Evolutionary conservation across 1,284 basidiomycete species (phyloP), one percentile per base, ranked within the genome.

Genomic region (Phenoliferia sp.): DNA sequence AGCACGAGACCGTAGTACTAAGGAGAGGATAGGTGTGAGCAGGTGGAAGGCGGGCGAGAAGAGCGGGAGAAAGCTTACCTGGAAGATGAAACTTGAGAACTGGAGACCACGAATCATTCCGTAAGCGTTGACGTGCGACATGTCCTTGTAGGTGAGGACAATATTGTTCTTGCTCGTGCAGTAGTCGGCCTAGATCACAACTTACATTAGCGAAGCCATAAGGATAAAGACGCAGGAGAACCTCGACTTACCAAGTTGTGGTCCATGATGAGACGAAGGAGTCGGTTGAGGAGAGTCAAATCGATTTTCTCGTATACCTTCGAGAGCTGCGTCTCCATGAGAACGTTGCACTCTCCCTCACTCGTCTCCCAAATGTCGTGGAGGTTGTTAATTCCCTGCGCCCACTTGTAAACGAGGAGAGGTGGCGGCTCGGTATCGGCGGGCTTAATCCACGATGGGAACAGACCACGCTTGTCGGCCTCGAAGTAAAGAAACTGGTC

Each of bases 281-380:
- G 85, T 76, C 93, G 90, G 80, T 96, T 95, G 72, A 98, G 85
- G 36, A 97, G 82, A 0, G 94, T 98, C 73, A 97, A 79, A 79
- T 98, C 94, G 73, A 98, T 90, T 85, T 98, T 97, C 84, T 97
- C 94, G 79, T 96, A 97, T 31, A 95, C 93, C 80, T 95, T 92
- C 34, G 90, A 93, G 33, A 95, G 82, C 1, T 94, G 91, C 0
- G 94, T 98, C 83, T 97, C 93, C 91, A 98, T 95, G 83, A 98
- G 85, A 48, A 97, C 94, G 75, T 92, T 90, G 79, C 92, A 95
- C 81, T 96, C 93, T 74, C 94, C 94, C 76, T 98, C 93, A 71
- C 87, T 87, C 1, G 93, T 97, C 81, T 97, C 94, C 94, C 94
- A 98, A 36, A 98, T 87, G 72, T 97, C 93, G 3, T 90, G 92